Base-by-base conservation (phyloP, 2,329 filamentous ascomycete genomes). In the Aspergillus clavatus region DNA sequence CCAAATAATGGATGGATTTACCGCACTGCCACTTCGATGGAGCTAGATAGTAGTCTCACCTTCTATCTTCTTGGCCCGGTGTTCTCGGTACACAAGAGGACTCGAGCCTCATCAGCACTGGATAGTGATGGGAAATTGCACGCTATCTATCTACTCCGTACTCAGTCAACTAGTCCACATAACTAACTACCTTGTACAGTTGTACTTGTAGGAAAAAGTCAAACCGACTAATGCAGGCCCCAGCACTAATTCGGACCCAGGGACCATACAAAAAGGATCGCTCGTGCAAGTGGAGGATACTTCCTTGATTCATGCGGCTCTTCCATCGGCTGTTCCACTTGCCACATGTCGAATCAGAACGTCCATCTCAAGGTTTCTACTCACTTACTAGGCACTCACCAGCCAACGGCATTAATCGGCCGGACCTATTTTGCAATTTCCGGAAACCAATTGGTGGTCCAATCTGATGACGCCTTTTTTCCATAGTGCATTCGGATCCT, bases 301-400 rank as follows among this genome's bases (percentile, higher is more conserved):
- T 11, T 6, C 27, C n/a, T 40, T 40, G 4, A 10, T 35, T 8
- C 14, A 38, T 43, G 41, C 33, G 41, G 41, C 41, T 43, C 31
- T 35, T 35, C 11, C 19, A 8, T 33, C 14, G 29, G 14, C 29
- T 16, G 29, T 33, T 14, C 29, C 29, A 33, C 29, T 33, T 33
- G 7, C 29, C 29, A 33, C 2, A 6, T 21, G 5, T 24, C 31
- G 31, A 35, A 35, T 35, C 31, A 35, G 29, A n/a, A 18, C 14
- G n/a, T n/a, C n/a, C n/a, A n/a, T 18, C 29, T 33, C 14, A 10
- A 16, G 7, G 14, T 29, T 27, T 12, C 31, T 6, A 42, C 40
- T 14, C 29, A 33, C 29, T n/a, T 24, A 24, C 5, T 24, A 8
- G 8, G 23, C 23, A 24, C 23, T 24, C 5, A 24, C 5, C 23